phyloP scores from a whole-genome alignment of 1,284 basidiomycete species.

The Lentinus polychrous region DNA sequence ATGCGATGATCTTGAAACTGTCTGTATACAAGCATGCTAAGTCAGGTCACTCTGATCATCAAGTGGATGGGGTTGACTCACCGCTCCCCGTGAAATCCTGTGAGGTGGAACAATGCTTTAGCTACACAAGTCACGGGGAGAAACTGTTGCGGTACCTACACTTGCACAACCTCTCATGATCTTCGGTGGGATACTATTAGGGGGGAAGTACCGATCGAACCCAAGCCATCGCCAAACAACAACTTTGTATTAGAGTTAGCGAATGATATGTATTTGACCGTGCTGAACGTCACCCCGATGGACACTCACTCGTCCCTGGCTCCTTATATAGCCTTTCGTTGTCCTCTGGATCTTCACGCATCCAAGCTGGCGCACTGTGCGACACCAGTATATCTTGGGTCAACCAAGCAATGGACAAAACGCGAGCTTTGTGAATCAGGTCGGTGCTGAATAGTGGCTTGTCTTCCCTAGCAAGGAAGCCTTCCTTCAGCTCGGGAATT shows the following conservation, averaged over 20 bases:
- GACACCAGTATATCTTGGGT: slow-evolving; percentile 51
- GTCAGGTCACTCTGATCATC: neutral
- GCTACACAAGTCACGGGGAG: neutral
- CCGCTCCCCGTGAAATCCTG: slow-evolving; percentile 72
- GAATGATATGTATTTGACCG: too few species aligned
- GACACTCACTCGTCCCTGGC: slow-evolving; percentile 17
- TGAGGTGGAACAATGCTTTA: slow-evolving; percentile 8
- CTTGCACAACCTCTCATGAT: slow-evolving; percentile 52
- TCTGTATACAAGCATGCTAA: slow-evolving; percentile 25
- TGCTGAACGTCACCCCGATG: neutral
- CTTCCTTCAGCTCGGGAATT: slow-evolving; percentile 28
- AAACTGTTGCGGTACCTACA: slow-evolving; percentile 32
- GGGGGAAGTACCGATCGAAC: slow-evolving; percentile 58
- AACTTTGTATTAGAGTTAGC: slow-evolving; percentile 23
- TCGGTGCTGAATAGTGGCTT: slow-evolving; percentile 68
- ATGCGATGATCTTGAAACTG: slow-evolving; percentile 57
- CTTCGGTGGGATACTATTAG: slow-evolving; percentile 30
- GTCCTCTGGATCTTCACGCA: slow-evolving; percentile 28
- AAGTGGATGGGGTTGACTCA: slow-evolving; percentile 22
- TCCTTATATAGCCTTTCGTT: slow-evolving; percentile 28
- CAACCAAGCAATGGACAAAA: slow-evolving; percentile 60
- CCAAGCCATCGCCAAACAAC: slow-evolving; percentile 63
- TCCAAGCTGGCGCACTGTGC: slow-evolving; percentile 51
- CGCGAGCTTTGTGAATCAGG: slow-evolving; percentile 56
- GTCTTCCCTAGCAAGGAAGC: slow-evolving; percentile 50